phyloP scores from a whole-genome alignment of 371 early-diverging fungal species.

The Mortierella sp. region DNA sequence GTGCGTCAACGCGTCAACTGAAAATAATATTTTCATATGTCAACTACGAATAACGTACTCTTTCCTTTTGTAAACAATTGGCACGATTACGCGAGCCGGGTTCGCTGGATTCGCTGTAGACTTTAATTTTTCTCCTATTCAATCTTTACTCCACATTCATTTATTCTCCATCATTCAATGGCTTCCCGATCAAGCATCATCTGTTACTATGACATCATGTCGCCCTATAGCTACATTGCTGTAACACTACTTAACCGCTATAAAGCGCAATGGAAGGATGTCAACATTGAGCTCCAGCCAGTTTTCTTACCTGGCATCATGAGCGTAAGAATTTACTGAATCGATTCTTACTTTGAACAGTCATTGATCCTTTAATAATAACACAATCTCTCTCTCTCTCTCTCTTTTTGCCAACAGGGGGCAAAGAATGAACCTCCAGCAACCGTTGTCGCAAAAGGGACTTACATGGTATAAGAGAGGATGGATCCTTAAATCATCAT shows the following conservation, averaged over 20 bases:
- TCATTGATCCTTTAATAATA: not conserved
- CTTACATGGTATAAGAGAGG: slow-evolving; percentile 37
- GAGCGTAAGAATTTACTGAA: slow-evolving; percentile 21
- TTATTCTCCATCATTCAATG: slow-evolving; percentile 10
- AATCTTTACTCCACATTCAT: not conserved
- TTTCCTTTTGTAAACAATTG: too few species aligned
- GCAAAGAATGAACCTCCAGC: slow-evolving; percentile 41
- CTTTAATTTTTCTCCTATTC: not conserved
- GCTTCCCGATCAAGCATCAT: slow-evolving; percentile 39
- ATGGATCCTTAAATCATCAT: not conserved
- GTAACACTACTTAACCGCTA: slow-evolving; percentile 61
- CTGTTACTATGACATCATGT: slow-evolving; percentile 61
- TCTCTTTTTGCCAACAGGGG: slow-evolving; percentile 16
- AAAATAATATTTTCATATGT: too few species aligned
- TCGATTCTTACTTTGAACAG: not conserved
- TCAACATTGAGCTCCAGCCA: slow-evolving; percentile 59
- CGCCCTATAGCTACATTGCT: slow-evolving; percentile 62
- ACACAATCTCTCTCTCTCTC: not conserved
- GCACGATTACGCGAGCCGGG: too few species aligned
- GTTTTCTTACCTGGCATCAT: slow-evolving; percentile 51
- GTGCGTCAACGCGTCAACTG: too few species aligned
- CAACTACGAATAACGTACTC: too few species aligned
- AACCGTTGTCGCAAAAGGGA: slow-evolving; percentile 38
- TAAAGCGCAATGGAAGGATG: slow-evolving; percentile 53
- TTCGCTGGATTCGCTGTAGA: too few species aligned